Evolutionary conservation across 768 basidiomycete species (phyloP), one percentile per base, ranked within the genome.

Genomic region (Kwoniella sp.): DNA sequence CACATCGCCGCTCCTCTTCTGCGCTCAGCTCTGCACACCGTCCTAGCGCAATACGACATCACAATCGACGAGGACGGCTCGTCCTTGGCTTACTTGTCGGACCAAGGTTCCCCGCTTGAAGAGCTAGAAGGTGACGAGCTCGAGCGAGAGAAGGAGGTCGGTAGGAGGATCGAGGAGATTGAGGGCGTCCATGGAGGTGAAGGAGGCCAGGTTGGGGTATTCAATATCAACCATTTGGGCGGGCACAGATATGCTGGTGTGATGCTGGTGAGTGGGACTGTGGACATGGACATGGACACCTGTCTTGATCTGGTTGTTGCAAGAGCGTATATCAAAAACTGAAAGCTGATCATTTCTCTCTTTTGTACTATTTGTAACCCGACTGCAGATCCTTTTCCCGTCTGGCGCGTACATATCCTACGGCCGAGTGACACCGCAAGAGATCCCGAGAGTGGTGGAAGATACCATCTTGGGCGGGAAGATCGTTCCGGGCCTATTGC

Each of bases 241-340:
- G 93, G 94, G 1, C 95, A 97, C 83, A 89, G 89, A 73, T 97
- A 89, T 77, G 89, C 92, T 38, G 93, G 93, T 45, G 93, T 94
- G 73, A 88, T 90, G 71, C 88, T 92, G 65, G 93, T 93, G 78
- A 73, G 92, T 86, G 20, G n/a, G 4, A 41, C n/a, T 38, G n/a
- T 55, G 20, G 25, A 23, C 41, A 52, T 26, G 15, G 25, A 50
- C 25, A 50, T 25, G 5, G 34, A 37, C 34, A 37, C 34, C 3
- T n/a, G 55, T 34, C 30, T 13, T 50, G 58, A 59, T 59, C 23
- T 45, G 15, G n/a, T 58, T 57, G n/a, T n/a, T n/a, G n/a, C n/a
- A n/a, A n/a, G n/a, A n/a, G n/a, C 9, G 9, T 45, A 45, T 9
- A 9, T 41, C 11, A 41, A 9, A 9, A 41, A 41, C 50, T 52